Evolutionary conservation across 73 alveolate species (phyloP), one percentile per base, ranked within the genome.

Genomic region (Paramecium caudatum): DNA sequence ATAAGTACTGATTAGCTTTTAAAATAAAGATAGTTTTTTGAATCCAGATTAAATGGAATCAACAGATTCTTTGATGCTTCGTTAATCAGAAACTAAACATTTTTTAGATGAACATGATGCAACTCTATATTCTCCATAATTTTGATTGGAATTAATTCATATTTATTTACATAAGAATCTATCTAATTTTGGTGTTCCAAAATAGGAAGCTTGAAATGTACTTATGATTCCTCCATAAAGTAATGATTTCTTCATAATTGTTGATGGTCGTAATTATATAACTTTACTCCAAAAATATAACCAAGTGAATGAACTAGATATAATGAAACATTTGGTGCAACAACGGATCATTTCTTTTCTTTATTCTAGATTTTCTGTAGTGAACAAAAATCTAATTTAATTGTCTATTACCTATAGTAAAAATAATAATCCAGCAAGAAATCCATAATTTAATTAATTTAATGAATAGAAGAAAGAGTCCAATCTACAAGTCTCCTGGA

Each of bases 391-490:
- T 55, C 80, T 55, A 55, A 27, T 55, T 55, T 10, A 55, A 27
- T 27, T 23, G 45, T 9, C 30, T 3, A 17, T 7, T 0, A 55
- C 80, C 80, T 55, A 43, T 55, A 55, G 30, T 55, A 55, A 55
- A 55, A 55, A 55, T 55, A 55, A 55, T 55, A 55, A 55, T 55
- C 80, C 23, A 7, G 80, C 80, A 55, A 27, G 30, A 55, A 23
- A 9, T 55, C 46, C 80, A 55, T 55, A 27, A 55, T 55, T 55
- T 55, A 27, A 55, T 55, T 27, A 27, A 55, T 55, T 23, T 27
- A 55, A 55, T 55, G 80, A 55, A 55, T 55, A 65, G 83, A 65
- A 36, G 83, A 65, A 65, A 33, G 55, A 65, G 83, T 65, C 83
- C 83, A 8, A 30, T 65, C 33, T 65, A 36, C 16, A 65, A 65